Percentiles rank a stretch among this genome's conserved stretches.
Conservation (phyloP, 1,139 yeast genomes). For the Yamadazyma jaroonii region DNA sequence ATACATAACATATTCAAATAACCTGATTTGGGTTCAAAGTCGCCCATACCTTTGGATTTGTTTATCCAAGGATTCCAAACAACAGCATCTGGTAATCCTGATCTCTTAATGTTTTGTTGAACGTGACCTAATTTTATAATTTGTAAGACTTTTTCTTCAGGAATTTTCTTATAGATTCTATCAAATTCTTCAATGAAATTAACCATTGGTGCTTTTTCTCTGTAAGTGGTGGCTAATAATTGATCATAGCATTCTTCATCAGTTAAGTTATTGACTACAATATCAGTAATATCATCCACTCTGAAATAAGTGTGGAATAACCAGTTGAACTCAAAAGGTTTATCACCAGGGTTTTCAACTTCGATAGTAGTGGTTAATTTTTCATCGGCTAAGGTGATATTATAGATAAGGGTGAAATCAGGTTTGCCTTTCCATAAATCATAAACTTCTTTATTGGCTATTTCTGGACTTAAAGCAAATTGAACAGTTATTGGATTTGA, state of each 20-base stretch:
- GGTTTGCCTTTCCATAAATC: slow-evolving; percentile 45
- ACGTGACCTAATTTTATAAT: slow-evolving; percentile 69
- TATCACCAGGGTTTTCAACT: slow-evolving; percentile 65
- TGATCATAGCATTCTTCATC: slow-evolving; percentile 76
- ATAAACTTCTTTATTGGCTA: slow-evolving; percentile 65
- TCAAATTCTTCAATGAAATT: slow-evolving; percentile 80
- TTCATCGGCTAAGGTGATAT: slow-evolving; percentile 55
- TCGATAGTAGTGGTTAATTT: slow-evolving; percentile 66
- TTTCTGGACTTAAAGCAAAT: slow-evolving; percentile 85
- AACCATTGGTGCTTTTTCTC: slow-evolving; percentile 70
- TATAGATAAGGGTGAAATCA: slow-evolving; percentile 76
- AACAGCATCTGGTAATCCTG: slow-evolving; percentile 78
- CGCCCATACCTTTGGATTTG: slow-evolving; percentile 76
- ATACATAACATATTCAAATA: slow-evolving; percentile 86
- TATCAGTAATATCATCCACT: slow-evolving; percentile 73
- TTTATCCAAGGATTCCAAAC: slow-evolving; percentile 98
- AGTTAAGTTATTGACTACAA: slow-evolving; percentile 71
- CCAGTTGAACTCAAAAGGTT: slow-evolving; percentile 83
- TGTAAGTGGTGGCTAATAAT: slow-evolving; percentile 57
- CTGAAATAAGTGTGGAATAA: slow-evolving; percentile 89
- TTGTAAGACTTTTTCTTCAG: slow-evolving; percentile 54
- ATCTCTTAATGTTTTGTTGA: slow-evolving; percentile 60
- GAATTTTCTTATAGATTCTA: slow-evolving; percentile 69
- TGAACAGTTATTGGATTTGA: slow-evolving; percentile 64
- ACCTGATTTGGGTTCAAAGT: slow-evolving; percentile 83